These are phyloP conservation scores for Suzukiozyma palmioleophila DNA, from an alignment of 1,139 yeast genomes.

Conservation along the genomic window DNA sequence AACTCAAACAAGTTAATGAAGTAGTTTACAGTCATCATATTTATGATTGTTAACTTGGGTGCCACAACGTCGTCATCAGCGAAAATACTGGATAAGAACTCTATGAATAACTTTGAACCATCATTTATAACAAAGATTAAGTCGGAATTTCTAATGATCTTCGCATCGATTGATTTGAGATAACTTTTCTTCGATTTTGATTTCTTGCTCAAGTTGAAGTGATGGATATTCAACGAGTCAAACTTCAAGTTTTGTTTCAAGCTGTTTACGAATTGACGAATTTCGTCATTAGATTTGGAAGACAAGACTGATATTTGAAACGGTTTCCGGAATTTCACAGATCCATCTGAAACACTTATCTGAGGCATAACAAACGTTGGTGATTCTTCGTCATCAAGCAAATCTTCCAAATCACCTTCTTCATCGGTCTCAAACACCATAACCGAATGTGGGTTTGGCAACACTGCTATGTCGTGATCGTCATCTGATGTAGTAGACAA, in stretches of 20 bases:
- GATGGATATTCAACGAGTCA: conserved; percentile 14
- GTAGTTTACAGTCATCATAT: conserved; percentile 39
- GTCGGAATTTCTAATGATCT: conserved; percentile 18
- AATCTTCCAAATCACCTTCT: conserved; percentile 27
- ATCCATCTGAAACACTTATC: conserved; percentile 20
- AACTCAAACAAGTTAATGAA: conserved; percentile 37
- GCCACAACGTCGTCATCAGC: conserved; percentile 6
- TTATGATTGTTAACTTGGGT: conserved; percentile 36
- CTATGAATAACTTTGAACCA: conserved; percentile 30
- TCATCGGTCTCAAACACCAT: conserved; percentile 44
- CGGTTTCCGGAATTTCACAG: not conserved
- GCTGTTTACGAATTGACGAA: conserved; percentile 17
- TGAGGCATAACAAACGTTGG: conserved; percentile 38
- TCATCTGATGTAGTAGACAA: conserved; percentile 24
- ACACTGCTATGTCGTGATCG: conserved; percentile 13
- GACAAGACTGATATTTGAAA: conserved; percentile 19
- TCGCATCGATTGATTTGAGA: conserved; percentile 1
- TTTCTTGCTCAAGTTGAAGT: conserved; percentile 11
- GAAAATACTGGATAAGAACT: conserved; percentile 17
- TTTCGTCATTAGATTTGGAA: conserved; percentile 15
- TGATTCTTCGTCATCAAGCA: conserved; percentile 8
- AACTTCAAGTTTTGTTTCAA: conserved; percentile 13
- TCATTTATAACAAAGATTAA: conserved; percentile 38
- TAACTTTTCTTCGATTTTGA: conserved; percentile 3
- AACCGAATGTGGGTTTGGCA: conserved; percentile 12